Base-by-base conservation (phyloP, 2,329 filamentous ascomycete genomes). In the Aspergillus arachidicola region DNA sequence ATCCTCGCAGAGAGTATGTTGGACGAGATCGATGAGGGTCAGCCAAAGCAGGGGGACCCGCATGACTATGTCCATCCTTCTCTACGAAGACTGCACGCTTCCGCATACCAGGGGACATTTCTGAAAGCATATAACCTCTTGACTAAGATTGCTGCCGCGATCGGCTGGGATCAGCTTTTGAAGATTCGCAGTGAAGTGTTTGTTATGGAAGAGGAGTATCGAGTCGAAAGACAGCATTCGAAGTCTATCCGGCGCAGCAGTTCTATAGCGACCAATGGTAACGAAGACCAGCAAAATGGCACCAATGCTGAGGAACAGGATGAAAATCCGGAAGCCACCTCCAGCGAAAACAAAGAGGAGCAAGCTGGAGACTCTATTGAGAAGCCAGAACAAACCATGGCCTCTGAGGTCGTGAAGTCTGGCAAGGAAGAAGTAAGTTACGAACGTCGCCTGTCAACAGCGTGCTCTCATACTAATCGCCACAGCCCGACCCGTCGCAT, bases 191-290 rank as follows among this genome's bases (percentile, higher is more conserved):
- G 94, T 81, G 94, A 94, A 66, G 95, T 99, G 1, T 99, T 99
- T 71, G 95, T 99, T 56, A 99, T 99, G 95, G 95, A 99, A 77
- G 95, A 99, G 74, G 95, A 99, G 78, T 99, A 99, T 76, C 89
- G 95, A 56, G 91, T 90, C 61, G 95, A 98, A 80, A 76, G 78
- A 23, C 75, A 82, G 51, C 72, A 81, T 58, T 70, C 69, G 61
- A 70, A 67, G 60, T 59, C 63, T 23, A 59, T 58, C 21, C 55
- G 66, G 36, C 54, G 64, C 30, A 82, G 66, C 68, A 76, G 58
- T 71, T 70, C 73, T 28, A 71, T 73, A 5, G 79, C 71, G 66
- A 74, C 73, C 19, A 80, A 82, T 61, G 77, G 77, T 4, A 68
- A 71, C 11, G 66, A 66, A 21, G 74, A 73, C 5, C 72, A 73